Conservation (phyloP, 805 yeast species). For the Teunomyces funiuensis region DNA sequence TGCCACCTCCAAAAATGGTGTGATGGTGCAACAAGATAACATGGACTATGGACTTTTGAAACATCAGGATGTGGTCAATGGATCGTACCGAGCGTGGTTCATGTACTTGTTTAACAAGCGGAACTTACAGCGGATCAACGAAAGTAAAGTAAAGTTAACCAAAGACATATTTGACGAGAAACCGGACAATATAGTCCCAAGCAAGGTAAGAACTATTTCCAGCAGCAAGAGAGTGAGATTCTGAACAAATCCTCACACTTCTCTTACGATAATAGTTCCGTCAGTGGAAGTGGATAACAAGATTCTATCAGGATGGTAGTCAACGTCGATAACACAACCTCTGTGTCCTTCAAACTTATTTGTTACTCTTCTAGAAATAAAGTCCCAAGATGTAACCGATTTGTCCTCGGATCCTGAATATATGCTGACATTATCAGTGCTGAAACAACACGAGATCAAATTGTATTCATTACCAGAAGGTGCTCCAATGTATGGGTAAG, state of each 20-base stretch:
- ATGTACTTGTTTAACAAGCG: conserved; percentile 29
- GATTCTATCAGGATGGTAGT: conserved; percentile 47
- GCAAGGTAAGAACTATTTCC: neutral
- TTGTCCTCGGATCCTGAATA: conserved; percentile 65
- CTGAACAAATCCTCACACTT: conserved; percentile 19
- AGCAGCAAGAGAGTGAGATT: conserved; percentile 7
- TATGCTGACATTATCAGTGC: conserved; percentile 39
- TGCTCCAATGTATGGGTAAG: conserved; percentile 58
- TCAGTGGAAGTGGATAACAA: conserved; percentile 55
- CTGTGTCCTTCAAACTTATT: conserved; percentile 58
- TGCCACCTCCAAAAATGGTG: conserved; percentile 11
- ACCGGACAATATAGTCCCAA: neutral
- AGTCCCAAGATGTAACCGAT: conserved; percentile 60
- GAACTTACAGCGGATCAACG: conserved; percentile 29
- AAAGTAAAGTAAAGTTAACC: conserved; percentile 13
- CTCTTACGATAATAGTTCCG: conserved; percentile 53
- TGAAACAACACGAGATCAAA: conserved; percentile 49
- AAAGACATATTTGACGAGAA: conserved; percentile 7
- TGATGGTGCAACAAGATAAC: conserved; percentile 9
- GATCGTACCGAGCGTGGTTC: conserved; percentile 21
- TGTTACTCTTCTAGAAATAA: conserved; percentile 45
- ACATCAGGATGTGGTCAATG: conserved; percentile 16
- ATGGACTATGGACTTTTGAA: conserved; percentile 21
- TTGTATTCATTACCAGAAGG: conserved; percentile 51
- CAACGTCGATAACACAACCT: conserved; percentile 63